These are phyloP conservation scores for Pterocarpus santalinus DNA, from an alignment of 306 rosid species.

Conservation along the genomic window DNA sequence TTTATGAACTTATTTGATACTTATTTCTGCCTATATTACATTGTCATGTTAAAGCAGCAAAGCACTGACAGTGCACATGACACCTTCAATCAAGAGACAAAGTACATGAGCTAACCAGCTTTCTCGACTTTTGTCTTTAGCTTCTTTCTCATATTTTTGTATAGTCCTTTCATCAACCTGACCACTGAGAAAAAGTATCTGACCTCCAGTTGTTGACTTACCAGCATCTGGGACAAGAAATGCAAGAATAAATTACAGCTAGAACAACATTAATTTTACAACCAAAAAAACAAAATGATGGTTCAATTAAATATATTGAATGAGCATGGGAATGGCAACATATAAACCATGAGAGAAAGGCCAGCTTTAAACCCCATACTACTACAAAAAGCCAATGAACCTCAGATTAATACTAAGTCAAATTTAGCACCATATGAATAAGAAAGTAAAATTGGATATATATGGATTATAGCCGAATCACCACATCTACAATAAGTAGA, in stretches of 20 bases:
- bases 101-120: slow-evolving; percentile 80
- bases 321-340: neutral
- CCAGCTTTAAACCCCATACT: neutral
- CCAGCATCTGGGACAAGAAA: slow-evolving; percentile 82
- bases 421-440: slow-evolving; percentile 16
- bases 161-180: slow-evolving; percentile 98
- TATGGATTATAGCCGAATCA: slow-evolving; percentile 24
- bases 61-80: neutral
- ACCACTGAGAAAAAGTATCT: slow-evolving; percentile 96
- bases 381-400: slow-evolving; percentile 11
- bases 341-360: slow-evolving; percentile 3
- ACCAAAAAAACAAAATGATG: neutral
- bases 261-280: neutral
- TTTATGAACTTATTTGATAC: neutral
- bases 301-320: slow-evolving; percentile 9
- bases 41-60: slow-evolving; percentile 20
- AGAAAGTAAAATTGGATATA: neutral
- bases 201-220: slow-evolving; percentile 98
- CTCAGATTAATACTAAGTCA: neutral
- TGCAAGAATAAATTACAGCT: slow-evolving; percentile 29
- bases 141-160: slow-evolving; percentile 97
- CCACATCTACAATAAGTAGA: slow-evolving; percentile 26
- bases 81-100: slow-evolving; percentile 27
- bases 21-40: neutral
- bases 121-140: slow-evolving; percentile 98